Base-by-base conservation (phyloP, 2,329 filamentous ascomycete species). In the Verticillium albo-atrum region DNA sequence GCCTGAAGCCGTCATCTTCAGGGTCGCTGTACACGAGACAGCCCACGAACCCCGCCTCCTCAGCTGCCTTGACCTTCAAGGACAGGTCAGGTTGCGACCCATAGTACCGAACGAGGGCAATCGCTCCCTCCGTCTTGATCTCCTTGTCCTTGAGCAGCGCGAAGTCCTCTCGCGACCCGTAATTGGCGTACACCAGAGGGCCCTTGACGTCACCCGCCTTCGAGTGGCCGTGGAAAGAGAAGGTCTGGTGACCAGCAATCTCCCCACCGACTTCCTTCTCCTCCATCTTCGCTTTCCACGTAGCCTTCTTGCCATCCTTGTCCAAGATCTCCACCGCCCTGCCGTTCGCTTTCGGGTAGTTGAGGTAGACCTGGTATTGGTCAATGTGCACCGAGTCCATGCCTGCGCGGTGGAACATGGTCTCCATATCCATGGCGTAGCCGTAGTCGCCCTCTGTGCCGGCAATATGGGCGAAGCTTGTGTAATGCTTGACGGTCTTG, bases 11-110 rank as follows among this genome's bases (percentile, higher is more conserved):
- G 70, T 96, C 90, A 56, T 97, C 89, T 1, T 83, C 82, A 0
- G 94, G 94, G 70, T 98, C 95, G 56, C 89, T 96, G 77, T 97
- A 99, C 60, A 97, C 90, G 59, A 99, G 84, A 68, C 92, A 96
- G 15, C 94, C 95, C 2, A 82, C 86, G 64, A 92, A 95, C 2
- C 95, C 95, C 15, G 90, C 91, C 66, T 91, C 72, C 74, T 97
- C 91, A 1, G 95, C 95, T 10, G 91, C 90, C 75, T 94, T 96
- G 68, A 99, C 84, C 73, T 98, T 97, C 66, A 96, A 76, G 2
- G 86, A 90, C 6, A 84, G 79, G 70, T 96, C 90, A 2, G 77
- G 79, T 68, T 94, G 86, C 1, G 86, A 85, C 34, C 91, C 92
- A 66, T 89, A 88, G 71, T 95, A 89, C 60, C 91, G 84, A 23